Base-by-base conservation (phyloP, 1,284 basidiomycete species). In the Trametes versicolor region DNA sequence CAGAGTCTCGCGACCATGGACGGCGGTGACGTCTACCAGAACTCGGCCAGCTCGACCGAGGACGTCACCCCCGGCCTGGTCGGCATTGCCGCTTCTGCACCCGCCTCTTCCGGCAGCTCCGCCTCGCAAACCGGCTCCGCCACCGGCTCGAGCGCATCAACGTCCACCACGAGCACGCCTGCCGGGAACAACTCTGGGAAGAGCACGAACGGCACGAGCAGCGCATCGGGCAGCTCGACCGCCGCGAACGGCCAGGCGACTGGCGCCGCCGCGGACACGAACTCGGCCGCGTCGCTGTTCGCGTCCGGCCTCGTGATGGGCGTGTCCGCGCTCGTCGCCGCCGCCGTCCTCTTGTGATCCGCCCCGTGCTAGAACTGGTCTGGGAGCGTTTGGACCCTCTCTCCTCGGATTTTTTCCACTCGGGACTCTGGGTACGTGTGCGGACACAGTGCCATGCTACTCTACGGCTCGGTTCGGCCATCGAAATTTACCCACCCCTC, bases 1-100 rank as follows among this genome's bases (percentile, higher is more conserved):
- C 73, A 78, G 39, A 90, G 87, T 53, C 78, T 91, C 50, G 83
- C 86, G 13, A 77, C 82, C 58, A 71, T 88, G 52, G 76, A 84
- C 43, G 82, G 80, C 57, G 75, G 78, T 29, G 73, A 77, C n/a
- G 70, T 80, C 17, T 93, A 90, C 72, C 84, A 85, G 76, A 92
- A 92, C 73, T 62, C 69, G 17, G 37, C 57, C 23, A 58, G 62
- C 58, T 53, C 67, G 34, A 58, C 69, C 61, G 64, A 61, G 41
- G 39, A 63, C 0, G 71, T 77, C 41, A 62, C 48, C 2, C 59
- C 63, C n/a, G 70, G 49, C 10, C 37, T 47, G 10, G 69, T 74
- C 53, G 63, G 69, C 23, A 34, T 63, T 55, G 41, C 62, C 25
- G 61, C 32, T 17, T 53, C 32, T 47, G 50, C 13, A 17, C 29